A percentile compares a stretch with the other conserved stretches of the same genome.
Conservation (phyloP, 768 basidiomycete genomes). For the Leccinum truebloodii region DNA sequence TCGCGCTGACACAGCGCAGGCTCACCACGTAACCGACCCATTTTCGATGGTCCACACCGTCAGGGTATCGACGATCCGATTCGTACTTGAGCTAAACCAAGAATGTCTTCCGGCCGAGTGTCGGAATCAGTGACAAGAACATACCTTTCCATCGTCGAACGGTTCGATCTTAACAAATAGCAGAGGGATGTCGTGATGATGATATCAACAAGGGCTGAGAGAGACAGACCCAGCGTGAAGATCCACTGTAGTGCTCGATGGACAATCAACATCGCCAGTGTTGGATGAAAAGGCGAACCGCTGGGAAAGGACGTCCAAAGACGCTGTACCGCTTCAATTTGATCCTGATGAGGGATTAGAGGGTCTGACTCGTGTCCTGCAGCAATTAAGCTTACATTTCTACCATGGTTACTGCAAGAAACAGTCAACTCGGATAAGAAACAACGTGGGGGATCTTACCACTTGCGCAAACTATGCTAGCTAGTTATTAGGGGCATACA, state of each 20-base stretch:
- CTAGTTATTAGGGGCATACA: neutral
- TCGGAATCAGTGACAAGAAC: neutral
- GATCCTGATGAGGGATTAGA: conserved; percentile 13
- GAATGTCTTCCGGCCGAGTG: neutral
- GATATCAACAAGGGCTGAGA: conserved; percentile 48
- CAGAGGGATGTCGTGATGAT: conserved; percentile 46
- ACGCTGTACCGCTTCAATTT: conserved; percentile 6
- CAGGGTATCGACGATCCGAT: conserved; percentile 23
- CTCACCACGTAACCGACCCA: conserved; percentile 26
- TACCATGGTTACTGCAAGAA: conserved; percentile 18
- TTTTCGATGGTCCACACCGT: conserved; percentile 26
- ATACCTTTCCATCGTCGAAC: conserved; percentile 39
- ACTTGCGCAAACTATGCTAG: conserved; percentile 19
- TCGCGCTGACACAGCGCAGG: neutral
- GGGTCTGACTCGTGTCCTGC: neutral
- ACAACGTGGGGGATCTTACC: conserved; percentile 5
- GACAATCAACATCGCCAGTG: neutral
- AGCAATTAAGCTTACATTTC: conserved; percentile 20
- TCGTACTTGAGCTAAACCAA: conserved; percentile 14
- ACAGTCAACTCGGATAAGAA: neutral
- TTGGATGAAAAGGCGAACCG: conserved; percentile 2
- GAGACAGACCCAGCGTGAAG: conserved; percentile 46
- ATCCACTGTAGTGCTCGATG: conserved; percentile 36
- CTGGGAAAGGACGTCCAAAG: conserved; percentile 15
- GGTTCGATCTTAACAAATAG: conserved; percentile 40